Conservation (phyloP, 768 basidiomycete species). For the Mycena albidolilacea region DNA sequence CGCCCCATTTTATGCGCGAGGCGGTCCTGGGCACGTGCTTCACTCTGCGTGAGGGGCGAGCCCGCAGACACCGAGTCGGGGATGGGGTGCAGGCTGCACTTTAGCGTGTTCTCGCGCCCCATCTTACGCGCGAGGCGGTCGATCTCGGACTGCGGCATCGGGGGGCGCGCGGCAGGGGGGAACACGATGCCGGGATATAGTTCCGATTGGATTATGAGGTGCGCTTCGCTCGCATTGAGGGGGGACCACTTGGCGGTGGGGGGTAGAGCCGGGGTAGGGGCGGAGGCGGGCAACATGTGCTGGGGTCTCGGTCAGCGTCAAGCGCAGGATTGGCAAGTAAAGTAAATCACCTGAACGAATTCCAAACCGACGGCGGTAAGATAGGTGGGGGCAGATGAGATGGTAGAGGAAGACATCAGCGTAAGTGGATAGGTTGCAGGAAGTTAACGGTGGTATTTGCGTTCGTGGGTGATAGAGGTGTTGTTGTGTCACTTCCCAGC, state of each 20-base stretch:
- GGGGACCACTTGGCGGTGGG: neutral
- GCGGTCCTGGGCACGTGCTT: no score
- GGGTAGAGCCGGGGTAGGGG: neutral
- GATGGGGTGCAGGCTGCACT: neutral
- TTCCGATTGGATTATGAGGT: neutral
- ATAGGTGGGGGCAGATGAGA: no score
- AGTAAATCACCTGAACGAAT: no score
- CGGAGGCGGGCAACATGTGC: neutral
- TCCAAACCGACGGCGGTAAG: no score
- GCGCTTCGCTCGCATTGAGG: neutral
- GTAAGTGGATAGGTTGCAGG: no score
- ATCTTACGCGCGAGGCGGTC: neutral
- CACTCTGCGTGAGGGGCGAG: no score
- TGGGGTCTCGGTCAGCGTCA: neutral
- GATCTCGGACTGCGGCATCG: neutral
- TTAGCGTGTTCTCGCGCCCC: neutral
- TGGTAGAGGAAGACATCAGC: no score
- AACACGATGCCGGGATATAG: neutral
- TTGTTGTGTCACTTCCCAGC: no score
- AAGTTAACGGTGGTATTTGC: neutral
- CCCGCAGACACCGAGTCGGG: no score
- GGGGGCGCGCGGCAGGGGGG: neutral
- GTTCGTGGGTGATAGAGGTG: neutral
- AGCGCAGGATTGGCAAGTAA: no score
- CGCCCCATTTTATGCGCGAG: no score